Evolutionary conservation across 164 flowering plant genomes (phyloP), one percentile per base, ranked within the genome.

Genomic region (Piper betle): DNA sequence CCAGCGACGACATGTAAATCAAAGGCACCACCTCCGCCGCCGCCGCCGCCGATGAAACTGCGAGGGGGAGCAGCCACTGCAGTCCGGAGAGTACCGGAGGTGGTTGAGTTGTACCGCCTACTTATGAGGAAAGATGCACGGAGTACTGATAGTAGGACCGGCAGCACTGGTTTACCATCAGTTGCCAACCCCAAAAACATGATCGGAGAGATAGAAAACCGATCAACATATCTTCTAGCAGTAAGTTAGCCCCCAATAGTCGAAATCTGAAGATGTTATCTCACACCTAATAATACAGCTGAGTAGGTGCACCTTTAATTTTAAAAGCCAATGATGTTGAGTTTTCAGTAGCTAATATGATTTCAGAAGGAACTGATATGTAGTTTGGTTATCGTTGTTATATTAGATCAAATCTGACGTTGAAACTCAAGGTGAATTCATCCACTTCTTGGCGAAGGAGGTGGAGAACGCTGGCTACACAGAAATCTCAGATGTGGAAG

Each of bases 201-300:
- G 96, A 88, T 88, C 40, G 92, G 92, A 57, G 96, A 88, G 64
- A 88, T 88, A 20, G 96, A 86, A 71, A 84, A 88, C 57, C 84
- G 89, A 0, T 88, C 96, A 2, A 63, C 78, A 43, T 79, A 84
- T 73, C 85, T 82, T 57, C 63, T 79, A 17, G 84, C 89, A 40
- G 92, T 86, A 78, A 81, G 91, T 73, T n/a, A n/a, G n/a, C n/a
- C n/a, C n/a, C n/a, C n/a, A n/a, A n/a, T n/a, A n/a, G n/a, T n/a
- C n/a, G n/a, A n/a, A n/a, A n/a, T n/a, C 10, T 43, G 50, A 43
- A 43, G 50, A 43, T 43, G 50, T 6, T 43, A 43, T 43, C 12
- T 15, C n/a, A n/a, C n/a, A n/a, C n/a, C n/a, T n/a, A n/a, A n/a
- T n/a, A n/a, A n/a, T n/a, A n/a, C n/a, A n/a, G n/a, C n/a, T n/a